Conservation (phyloP, 768 basidiomycete species). For the Russula compacta region DNA sequence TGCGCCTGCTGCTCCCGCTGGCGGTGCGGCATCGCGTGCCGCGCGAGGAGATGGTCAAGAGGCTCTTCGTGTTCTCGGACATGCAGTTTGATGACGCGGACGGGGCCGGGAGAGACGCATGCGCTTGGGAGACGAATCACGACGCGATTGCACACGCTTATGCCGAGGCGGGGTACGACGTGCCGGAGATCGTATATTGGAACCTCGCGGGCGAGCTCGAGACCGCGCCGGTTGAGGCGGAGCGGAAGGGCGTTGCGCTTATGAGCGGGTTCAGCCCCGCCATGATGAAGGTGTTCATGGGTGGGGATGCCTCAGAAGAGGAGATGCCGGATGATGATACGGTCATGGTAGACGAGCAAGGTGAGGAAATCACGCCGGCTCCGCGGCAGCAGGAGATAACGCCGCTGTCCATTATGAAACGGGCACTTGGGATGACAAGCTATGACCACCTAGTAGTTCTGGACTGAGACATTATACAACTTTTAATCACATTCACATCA, state of each 20-base stretch:
- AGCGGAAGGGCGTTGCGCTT: constrained; percentile 54
- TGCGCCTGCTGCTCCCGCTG: constrained; percentile 51
- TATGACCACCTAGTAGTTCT: constrained; percentile 50
- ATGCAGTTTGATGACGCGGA: constrained; percentile 60
- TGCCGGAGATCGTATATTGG: constrained; percentile 72
- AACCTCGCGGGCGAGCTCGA: constrained; percentile 33
- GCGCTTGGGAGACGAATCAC: constrained; percentile 56
- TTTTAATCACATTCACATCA: not conserved
- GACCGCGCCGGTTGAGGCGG: constrained; percentile 41
- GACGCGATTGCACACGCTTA: constrained; percentile 48
- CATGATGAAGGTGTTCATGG: constrained; percentile 68
- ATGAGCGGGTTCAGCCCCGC: constrained; percentile 62
- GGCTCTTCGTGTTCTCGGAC: constrained; percentile 67
- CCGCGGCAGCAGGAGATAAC: constrained; percentile 29
- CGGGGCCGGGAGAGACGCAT: not conserved
- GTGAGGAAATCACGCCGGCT: constrained; percentile 26
- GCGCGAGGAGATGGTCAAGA: constrained; percentile 65
- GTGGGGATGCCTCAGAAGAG: constrained; percentile 32
- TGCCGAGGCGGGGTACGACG: constrained; percentile 51
- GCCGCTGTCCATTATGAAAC: constrained; percentile 28
- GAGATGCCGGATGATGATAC: constrained; percentile 26
- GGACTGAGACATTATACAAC: constrained; percentile 31
- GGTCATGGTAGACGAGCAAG: constrained; percentile 29
- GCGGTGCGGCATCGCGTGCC: constrained; percentile 48
- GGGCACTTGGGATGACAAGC: constrained; percentile 38